Base-by-base conservation (phyloP, 345 rosid genomes). In the Ailanthus altissimus region DNA sequence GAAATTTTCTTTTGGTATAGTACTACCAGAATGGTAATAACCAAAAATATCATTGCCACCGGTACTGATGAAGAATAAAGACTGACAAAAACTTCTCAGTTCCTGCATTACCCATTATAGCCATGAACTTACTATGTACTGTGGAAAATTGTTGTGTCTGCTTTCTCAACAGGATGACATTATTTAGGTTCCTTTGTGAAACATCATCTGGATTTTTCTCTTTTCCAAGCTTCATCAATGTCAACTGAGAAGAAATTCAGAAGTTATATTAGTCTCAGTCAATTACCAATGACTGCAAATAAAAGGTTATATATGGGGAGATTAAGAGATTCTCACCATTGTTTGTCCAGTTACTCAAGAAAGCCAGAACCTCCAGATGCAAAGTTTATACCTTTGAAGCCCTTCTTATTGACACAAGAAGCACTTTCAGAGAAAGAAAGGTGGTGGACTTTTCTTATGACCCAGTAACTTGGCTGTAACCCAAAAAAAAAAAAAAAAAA, bases 291-390 rank as follows among this genome's bases (percentile, higher is more conserved):
- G 4, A 58, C 23, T 10, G 1, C 12, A 65, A 20, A 65, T 36
- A 5, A 40, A 13, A 7, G 8, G 3, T 11, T 68, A 16, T 25
- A 63, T 0, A 14, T 18, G 8, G 18, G 8, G 18, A 21, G 72
- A 49, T 56, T 64, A 10, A 43, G 13, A 70, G 32, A 59, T 46
- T 18, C 61, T 60, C 47, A 82, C 78, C 49, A 11, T 26, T 26
- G 54, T 50, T 60, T 80, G 68, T 61, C 90, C 88, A 0, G 85
- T 89, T 32, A 53, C 1, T 78, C 78, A 4, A 85, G 86, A 73
- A 90, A 79, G 75, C 90, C 90, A 0, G 81, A 85, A 14, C 90
- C 91, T 38, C 83, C 94, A 0, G 94, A 89, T 62, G 92, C 86
- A 47, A 90, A 90, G 78, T 84, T 89, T 45, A 67, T 50, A 10